Evolutionary conservation across 1,284 basidiomycete genomes (phyloP), one percentile per base, ranked within the genome.

Genomic region (Leccinum ponderosum): DNA sequence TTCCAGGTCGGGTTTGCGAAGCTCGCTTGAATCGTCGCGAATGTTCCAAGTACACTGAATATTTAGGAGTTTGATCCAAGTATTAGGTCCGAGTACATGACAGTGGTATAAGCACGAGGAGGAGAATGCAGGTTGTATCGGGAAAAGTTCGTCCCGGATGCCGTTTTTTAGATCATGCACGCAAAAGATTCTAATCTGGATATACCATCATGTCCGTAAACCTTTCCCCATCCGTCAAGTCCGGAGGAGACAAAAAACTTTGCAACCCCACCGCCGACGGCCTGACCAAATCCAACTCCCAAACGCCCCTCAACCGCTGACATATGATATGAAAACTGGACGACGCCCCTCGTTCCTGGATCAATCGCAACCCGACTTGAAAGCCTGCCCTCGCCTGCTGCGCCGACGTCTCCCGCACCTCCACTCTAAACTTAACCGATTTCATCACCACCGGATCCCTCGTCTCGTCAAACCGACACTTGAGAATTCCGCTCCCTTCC

Each of bases 321-420:
- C 87, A 91, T 39, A 95, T 80, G 58, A 85, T 80, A 73, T 87
- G 90, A 78, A 97, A 94, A 42, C 84, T 90, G 44, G 90, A 89
- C 59, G 87, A 76, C 12, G 93, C 87, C 1, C 95, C 95, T 74
- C 90, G 94, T 78, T 97, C 95, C 68, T 94, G 89, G 14, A 93
- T 81, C 61, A 96, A 73, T 11, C 83, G 80, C 69, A 96, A 73
- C 52, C 80, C 81, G 4, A 90, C 86, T 56, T 79, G 75, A 64
- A 80, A 83, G 2, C 82, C 82, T 15, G 80, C 79, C 42, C 76
- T 76, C 52, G 73, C 72, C 58, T 84, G 81, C 7, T 79, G 77
- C 64, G 73, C 75, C 48, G 69, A 77, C 37, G 80, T 73, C 48
- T 79, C 73, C 37, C 85, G 83, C 59, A 93, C 78, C 68, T 94